phyloP scores from a whole-genome alignment of 805 yeast genomes.

The Starmerella sp. region DNA sequence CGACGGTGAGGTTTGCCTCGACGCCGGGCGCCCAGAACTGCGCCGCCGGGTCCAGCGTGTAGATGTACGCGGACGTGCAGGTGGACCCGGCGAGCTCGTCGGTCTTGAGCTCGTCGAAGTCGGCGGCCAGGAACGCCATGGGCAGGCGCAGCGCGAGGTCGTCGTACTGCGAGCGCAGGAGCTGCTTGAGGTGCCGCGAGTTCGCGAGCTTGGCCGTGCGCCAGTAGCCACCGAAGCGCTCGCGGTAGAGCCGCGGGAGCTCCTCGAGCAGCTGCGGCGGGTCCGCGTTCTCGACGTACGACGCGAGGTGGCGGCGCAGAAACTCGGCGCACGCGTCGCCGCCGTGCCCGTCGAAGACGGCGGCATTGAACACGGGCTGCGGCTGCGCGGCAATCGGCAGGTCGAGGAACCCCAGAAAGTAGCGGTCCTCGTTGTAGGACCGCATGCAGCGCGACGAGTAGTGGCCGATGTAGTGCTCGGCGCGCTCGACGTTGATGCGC shows the following conservation, averaged over 20 bases:
- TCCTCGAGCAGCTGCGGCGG: conserved; percentile 31
- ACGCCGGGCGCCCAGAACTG: conserved; percentile 54
- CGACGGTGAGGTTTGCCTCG: conserved; percentile 56
- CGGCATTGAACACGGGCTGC: conserved; percentile 50
- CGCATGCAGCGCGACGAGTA: conserved; percentile 65
- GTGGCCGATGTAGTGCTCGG: conserved; percentile 74
- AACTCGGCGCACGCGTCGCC: conserved; percentile 63
- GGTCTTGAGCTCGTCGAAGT: conserved; percentile 39
- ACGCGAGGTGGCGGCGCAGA: conserved; percentile 43
- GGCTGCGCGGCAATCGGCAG: conserved; percentile 22
- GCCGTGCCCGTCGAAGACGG: conserved; percentile 92
- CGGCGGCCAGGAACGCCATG: conserved; percentile 54
- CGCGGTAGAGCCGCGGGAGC: conserved; percentile 44
- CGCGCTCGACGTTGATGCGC: conserved; percentile 46
- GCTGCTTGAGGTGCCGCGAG: conserved; percentile 34
- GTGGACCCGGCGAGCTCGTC: conserved; percentile 47
- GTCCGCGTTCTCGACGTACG: conserved; percentile 39
- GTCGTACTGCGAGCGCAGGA: conserved; percentile 31
- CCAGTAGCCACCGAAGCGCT: conserved; percentile 76
- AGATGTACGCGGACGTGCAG: conserved; percentile 53
- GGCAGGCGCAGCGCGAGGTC: conserved; percentile 53
- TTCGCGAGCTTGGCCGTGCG: conserved; percentile 31
- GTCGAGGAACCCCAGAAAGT: conserved; percentile 50
- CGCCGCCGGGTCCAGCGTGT: conserved; percentile 33
- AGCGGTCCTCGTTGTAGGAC: conserved; percentile 69